These are phyloP conservation scores for Brassica rapa DNA, from an alignment of 345 rosid genomes.

Conservation along the genomic window DNA sequence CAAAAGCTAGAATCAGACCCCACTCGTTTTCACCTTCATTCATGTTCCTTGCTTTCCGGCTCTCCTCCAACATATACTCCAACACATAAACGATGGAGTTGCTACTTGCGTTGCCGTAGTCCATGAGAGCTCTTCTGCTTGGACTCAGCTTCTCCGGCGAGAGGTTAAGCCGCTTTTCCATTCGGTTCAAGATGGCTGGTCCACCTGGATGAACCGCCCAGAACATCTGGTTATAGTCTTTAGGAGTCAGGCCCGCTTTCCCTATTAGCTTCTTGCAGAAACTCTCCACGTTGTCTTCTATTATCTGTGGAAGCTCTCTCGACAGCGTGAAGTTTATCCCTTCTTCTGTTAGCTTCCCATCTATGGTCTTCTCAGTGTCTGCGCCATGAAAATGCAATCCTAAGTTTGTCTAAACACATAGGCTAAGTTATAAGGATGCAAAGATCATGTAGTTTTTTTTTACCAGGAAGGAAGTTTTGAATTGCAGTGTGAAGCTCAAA, in stretches of 20 bases:
- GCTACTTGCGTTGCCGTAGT: constrained; percentile 93
- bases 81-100: constrained; percentile 87
- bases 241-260: constrained; percentile 44
- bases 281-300: constrained; percentile 77
- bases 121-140: constrained; percentile 85
- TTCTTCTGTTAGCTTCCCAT: constrained; percentile 82
- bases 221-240: constrained; percentile 72
- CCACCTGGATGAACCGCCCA: constrained; percentile 99
- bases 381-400: constrained; percentile 50
- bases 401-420: background rate
- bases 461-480: constrained; percentile 64
- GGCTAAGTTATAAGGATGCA: background rate
- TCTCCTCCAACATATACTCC: constrained; percentile 85
- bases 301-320: constrained; percentile 88
- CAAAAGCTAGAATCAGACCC: constrained; percentile 89
- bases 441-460: background rate
- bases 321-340: constrained; percentile 77
- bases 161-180: constrained; percentile 77
- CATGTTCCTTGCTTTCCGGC: constrained; percentile 46
- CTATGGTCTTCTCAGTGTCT: constrained; percentile 70
- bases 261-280: constrained; percentile 71
- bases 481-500: constrained; percentile 86
- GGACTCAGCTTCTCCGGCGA: constrained; percentile 72
- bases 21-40: constrained; percentile 47
- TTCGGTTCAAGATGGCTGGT: constrained; percentile 86